phyloP scores from a whole-genome alignment of 768 basidiomycete genomes.

The Naganishia friedmannii region DNA sequence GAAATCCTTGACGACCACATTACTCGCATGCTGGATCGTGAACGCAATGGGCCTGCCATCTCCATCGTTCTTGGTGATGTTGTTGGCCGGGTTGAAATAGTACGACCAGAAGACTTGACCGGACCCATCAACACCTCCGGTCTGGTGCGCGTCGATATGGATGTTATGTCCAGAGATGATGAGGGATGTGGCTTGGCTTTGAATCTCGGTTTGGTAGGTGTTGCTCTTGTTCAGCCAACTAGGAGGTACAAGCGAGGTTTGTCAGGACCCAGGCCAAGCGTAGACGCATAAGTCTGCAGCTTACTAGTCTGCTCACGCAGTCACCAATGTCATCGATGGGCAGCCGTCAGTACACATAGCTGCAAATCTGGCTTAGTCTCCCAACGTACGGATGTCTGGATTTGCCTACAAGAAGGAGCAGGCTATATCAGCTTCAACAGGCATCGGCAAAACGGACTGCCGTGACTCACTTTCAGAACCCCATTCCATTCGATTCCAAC shows the following conservation, averaged over 20 bases:
- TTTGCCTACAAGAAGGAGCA: neutral
- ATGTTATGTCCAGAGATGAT: constrained; percentile 15
- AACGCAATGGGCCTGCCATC: constrained; percentile 11
- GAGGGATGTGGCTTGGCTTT: constrained; percentile 22
- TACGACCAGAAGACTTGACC: constrained; percentile 11
- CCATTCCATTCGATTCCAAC: constrained; percentile 14
- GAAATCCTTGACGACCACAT: constrained; percentile 18
- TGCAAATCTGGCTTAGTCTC: neutral
- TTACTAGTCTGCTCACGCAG: neutral
- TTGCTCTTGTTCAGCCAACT: constrained; percentile 15
- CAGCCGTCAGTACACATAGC: neutral
- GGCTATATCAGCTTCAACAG: neutral
- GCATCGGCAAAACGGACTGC: neutral
- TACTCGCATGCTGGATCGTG: constrained; percentile 16
- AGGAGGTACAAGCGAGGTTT: neutral
- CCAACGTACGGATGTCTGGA: neutral
- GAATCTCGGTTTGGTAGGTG: constrained; percentile 19
- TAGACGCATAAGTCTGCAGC: neutral
- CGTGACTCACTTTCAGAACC: neutral
- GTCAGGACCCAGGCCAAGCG: too few species aligned
- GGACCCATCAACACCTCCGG: constrained; percentile 11
- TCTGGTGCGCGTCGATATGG: constrained; percentile 12
- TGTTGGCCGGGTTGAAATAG: constrained; percentile 19
- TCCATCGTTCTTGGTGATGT: constrained; percentile 15
- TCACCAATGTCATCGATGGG: neutral